Conservation (phyloP, 2,329 filamentous ascomycete species). For the Fusarium sp. region DNA sequence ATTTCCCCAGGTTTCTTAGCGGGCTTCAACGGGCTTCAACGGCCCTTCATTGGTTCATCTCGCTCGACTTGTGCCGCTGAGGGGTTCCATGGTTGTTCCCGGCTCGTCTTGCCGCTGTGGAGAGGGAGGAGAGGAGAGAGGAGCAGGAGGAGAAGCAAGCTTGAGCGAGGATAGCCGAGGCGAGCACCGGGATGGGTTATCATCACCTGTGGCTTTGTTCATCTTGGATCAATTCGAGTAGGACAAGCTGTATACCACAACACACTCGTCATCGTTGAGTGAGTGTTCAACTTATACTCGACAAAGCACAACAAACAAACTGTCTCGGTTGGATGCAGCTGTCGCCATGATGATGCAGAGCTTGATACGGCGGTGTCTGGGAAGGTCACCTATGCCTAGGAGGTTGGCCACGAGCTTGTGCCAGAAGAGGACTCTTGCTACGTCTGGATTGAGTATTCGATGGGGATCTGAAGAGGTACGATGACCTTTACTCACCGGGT, state of each 20-base stretch:
- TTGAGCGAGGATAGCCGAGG: constrained; percentile 40
- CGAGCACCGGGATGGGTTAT: neutral
- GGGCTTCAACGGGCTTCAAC: neutral
- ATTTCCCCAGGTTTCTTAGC: constrained; percentile 41
- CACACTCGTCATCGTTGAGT: neutral
- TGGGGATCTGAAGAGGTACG: constrained; percentile 45
- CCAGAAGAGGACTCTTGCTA: constrained; percentile 32
- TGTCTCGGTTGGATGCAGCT: neutral
- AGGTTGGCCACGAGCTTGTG: constrained; percentile 8
- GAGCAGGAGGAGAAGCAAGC: constrained; percentile 3
- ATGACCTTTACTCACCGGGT: neutral
- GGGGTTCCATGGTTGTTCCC: constrained; percentile 29
- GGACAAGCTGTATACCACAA: neutral
- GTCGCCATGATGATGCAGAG: constrained; percentile 29
- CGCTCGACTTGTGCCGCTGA: constrained; percentile 14
- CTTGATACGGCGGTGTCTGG: constrained; percentile 26
- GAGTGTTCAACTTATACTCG: neutral
- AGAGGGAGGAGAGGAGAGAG: constrained; percentile 14
- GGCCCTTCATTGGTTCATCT: constrained; percentile 26
- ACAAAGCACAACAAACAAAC: neutral
- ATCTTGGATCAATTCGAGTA: neutral
- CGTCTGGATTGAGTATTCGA: constrained; percentile 42
- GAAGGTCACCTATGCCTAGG: constrained; percentile 8
- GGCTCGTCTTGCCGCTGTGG: constrained; percentile 25
- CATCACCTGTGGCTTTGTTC: neutral